phyloP scores from a whole-genome alignment of 306 rosid genomes.

The Castanopsis chinensis region DNA sequence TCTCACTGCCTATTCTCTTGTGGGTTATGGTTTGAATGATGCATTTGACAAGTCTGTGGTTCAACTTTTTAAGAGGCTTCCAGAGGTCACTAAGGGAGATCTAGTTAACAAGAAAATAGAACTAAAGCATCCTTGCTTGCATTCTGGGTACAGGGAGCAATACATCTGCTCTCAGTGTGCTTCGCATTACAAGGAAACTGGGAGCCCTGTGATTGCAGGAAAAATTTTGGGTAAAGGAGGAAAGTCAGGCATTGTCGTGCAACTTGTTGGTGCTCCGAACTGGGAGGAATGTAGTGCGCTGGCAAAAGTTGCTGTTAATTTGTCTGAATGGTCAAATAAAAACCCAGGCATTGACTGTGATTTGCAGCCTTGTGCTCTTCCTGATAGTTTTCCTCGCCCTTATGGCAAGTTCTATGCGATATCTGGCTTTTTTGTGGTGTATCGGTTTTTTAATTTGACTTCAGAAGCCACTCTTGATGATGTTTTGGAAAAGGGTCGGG shows the following conservation, averaged over 20 bases:
- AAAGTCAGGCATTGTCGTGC: constrained; percentile 40
- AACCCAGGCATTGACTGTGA: constrained; percentile 67
- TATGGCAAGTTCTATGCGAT: constrained; percentile 74
- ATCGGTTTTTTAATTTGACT: constrained; percentile 77
- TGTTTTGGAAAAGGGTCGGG: constrained; percentile 71
- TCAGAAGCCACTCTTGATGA: constrained; percentile 81
- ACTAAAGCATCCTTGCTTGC: constrained; percentile 92
- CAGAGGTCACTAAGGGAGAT: constrained; percentile 36
- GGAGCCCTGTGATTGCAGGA: constrained; percentile 42
- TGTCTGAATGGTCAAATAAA: constrained; percentile 74
- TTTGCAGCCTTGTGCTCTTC: constrained; percentile 79
- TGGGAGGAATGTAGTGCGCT: constrained; percentile 80
- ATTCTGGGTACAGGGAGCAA: constrained; percentile 65
- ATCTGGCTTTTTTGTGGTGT: constrained; percentile 93
- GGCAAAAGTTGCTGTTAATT: constrained; percentile 72
- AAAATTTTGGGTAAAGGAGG: constrained; percentile 34
- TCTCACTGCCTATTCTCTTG: constrained; percentile 85
- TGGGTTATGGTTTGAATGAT: constrained; percentile 85
- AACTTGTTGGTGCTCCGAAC: constrained; percentile 75
- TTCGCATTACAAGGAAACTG: constrained; percentile 27
- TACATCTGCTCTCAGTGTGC: constrained; percentile 66
- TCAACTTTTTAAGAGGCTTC: constrained; percentile 49
- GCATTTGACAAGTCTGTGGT: constrained; percentile 86
- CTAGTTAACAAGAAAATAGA: constrained; percentile 35
- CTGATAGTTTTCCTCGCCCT: constrained; percentile 64